These are phyloP conservation scores for Gleditsia sinensis DNA, from an alignment of 306 rosid species.

Conservation along the genomic window DNA sequence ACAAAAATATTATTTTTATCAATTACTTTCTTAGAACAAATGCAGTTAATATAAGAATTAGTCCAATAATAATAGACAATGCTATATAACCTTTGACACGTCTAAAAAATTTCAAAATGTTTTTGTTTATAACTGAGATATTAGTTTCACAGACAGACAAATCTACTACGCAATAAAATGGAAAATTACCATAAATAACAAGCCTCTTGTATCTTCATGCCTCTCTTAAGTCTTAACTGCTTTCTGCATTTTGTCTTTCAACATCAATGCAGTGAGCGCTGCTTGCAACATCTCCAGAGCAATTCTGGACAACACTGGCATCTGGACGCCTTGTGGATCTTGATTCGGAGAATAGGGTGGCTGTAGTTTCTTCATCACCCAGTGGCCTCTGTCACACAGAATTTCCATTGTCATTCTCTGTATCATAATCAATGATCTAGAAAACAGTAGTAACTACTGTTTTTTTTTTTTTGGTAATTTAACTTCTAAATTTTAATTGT, in stretches of 20 bases:
- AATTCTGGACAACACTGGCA: conserved; percentile 29
- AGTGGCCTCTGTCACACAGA: conserved; percentile 36
- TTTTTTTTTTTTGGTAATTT: background rate
- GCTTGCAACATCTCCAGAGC: conserved; percentile 41
- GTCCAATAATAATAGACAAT: background rate
- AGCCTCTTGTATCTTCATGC: conserved; percentile 20
- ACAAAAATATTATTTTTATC: too few relatives aligned
- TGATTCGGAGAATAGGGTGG: conserved; percentile 34
- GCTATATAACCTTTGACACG: background rate
- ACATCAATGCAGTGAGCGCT: conserved; percentile 31
- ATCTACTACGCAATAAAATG: background rate
- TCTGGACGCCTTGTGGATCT: conserved; percentile 38
- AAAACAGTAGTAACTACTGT: background rate
- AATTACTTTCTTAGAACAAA: too few relatives aligned
- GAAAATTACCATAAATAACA: conserved; percentile 25
- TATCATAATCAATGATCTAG: conserved; percentile 18
- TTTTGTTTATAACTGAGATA: background rate
- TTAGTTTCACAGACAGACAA: background rate
- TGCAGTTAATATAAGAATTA: background rate
- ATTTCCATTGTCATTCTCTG: conserved; percentile 29
- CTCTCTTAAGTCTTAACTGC: conserved; percentile 27
- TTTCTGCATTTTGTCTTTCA: conserved; percentile 35
- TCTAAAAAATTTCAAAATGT: background rate
- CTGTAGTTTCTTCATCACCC: conserved; percentile 39
- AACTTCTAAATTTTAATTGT: background rate